These are phyloP conservation scores for Pleurotus pulmonarius DNA, from an alignment of 768 basidiomycete species.

Conservation along the genomic window DNA sequence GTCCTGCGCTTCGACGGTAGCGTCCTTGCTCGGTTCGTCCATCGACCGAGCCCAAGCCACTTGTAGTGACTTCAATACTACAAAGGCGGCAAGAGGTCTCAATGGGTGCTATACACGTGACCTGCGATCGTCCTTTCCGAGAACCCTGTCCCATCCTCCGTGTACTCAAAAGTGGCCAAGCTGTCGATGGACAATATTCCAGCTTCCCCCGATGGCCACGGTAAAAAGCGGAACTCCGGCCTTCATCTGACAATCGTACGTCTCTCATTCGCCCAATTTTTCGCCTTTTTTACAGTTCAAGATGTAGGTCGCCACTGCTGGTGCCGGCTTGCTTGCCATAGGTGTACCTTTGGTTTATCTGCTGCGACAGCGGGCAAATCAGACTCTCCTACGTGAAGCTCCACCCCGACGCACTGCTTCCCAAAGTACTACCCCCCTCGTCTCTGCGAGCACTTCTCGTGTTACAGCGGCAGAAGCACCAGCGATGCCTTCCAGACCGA, in stretches of 20 bases:
- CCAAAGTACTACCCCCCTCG: conserved; percentile 6
- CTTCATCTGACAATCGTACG: neutral
- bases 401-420: conserved; percentile 3
- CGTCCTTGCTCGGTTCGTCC: neutral
- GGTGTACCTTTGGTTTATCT: conserved; percentile 2
- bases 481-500: neutral
- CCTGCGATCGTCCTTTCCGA: too few species aligned
- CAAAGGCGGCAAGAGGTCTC: too few species aligned
- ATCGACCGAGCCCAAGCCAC: neutral
- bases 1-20: too few species aligned
- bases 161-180: too few species aligned
- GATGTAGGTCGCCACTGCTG: neutral
- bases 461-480: neutral
- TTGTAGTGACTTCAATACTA: too few species aligned
- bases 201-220: too few species aligned
- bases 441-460: neutral
- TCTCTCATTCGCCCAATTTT: neutral
- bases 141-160: too few species aligned
- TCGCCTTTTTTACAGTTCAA: neutral
- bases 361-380: neutral
- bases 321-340: neutral
- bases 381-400: neutral
- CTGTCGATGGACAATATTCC: too few species aligned
- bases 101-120: too few species aligned
- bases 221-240: neutral